Conservation (phyloP, 176 grass and related monocot genomes). For the Musa acuminata region DNA sequence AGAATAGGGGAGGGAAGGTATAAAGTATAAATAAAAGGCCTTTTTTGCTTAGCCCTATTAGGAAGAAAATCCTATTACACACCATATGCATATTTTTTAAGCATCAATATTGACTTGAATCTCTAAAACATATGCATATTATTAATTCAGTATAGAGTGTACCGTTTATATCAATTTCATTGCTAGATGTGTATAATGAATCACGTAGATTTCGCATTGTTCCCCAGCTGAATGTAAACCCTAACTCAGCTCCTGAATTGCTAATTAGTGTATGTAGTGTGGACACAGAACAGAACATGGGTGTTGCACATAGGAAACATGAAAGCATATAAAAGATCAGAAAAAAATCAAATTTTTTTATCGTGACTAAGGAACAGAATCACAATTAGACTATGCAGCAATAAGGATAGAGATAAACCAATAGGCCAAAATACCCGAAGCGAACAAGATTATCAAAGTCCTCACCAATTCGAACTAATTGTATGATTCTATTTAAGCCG, state of each 20-base stretch:
- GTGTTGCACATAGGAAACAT: too few species aligned
- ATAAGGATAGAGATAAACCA: background rate
- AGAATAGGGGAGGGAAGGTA: too few species aligned
- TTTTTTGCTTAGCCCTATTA: too few species aligned
- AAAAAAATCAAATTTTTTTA: too few species aligned
- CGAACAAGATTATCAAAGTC: background rate
- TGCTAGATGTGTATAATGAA: background rate
- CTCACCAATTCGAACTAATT: background rate
- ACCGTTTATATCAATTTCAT: too few species aligned
- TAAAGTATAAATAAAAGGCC: too few species aligned
- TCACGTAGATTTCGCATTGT: background rate
- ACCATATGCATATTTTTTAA: background rate
- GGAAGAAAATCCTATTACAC: too few species aligned
- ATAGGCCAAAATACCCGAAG: background rate
- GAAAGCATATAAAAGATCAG: too few species aligned
- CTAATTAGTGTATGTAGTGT: background rate
- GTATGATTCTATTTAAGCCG: slow-evolving; percentile 20
- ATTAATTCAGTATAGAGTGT: background rate
- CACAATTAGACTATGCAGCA: background rate
- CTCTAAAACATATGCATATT: background rate
- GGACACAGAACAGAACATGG: too few species aligned
- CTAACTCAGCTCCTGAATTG: background rate
- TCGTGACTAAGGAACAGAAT: background rate
- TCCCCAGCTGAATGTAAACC: background rate
- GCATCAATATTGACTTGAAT: background rate